Evolutionary conservation across 192 early-diverging fungal genomes (phyloP).

Genomic region (Lunasporangiospora selenospora): DNA sequence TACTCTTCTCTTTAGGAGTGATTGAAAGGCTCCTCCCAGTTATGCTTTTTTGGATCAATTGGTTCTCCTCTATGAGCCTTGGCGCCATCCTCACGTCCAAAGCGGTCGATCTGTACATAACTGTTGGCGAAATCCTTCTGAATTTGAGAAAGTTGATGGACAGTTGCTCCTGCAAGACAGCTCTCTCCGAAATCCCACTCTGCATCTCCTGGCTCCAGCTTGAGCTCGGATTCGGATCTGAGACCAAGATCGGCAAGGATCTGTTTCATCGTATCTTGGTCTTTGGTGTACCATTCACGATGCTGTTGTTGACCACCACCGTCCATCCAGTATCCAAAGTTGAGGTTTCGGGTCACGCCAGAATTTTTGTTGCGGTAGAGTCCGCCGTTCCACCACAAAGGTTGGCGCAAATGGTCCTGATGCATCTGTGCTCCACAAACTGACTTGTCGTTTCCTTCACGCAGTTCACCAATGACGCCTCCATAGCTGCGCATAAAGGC

Average conservation of each 20-base stretch:
- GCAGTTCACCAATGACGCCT: conserved; percentile 59
- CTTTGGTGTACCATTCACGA: conserved; percentile 21
- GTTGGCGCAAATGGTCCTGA: conserved; percentile 44
- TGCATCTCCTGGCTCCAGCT: conserved; percentile 10
- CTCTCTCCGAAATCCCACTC: conserved; percentile 22
- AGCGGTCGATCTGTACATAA: conserved; percentile 22
- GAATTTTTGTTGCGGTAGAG: conserved; percentile 56
- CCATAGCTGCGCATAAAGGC: conserved; percentile 55
- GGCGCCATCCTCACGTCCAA: conserved; percentile 20
- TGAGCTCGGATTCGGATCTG: not conserved
- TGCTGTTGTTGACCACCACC: conserved; percentile 38
- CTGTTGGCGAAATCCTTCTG: conserved; percentile 6
- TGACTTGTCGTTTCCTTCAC: conserved; percentile 19
- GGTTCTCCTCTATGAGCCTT: not conserved
- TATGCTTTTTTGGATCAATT: conserved; percentile 22
- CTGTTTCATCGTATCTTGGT: conserved; percentile 30
- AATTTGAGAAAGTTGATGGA: not conserved
- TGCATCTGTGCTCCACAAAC: conserved; percentile 59
- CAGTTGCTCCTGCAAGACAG: conserved; percentile 4
- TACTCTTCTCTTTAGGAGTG: not conserved
- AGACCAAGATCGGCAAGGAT: conserved; percentile 17
- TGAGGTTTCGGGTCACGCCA: conserved; percentile 38
- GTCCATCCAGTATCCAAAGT: conserved; percentile 45
- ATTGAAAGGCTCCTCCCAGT: conserved; percentile 19
- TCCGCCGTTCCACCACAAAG: conserved; percentile 62